Percentiles rank a stretch among this genome's conserved stretches.
Conservation (phyloP, 768 basidiomycete genomes). For the Leccinum incarnatum region DNA sequence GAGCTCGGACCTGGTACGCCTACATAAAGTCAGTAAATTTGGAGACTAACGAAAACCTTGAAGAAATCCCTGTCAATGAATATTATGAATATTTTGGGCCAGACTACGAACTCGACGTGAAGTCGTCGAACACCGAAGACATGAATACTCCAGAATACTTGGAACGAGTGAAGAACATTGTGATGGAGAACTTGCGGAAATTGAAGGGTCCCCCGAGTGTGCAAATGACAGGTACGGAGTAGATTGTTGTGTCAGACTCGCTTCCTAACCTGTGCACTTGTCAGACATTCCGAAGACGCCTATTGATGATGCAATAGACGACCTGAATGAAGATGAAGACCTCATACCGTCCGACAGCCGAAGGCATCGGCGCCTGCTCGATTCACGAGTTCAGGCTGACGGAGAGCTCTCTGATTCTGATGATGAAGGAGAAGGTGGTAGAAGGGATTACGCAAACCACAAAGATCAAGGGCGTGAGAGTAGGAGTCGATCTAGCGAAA, state of each 20-base stretch:
- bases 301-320: slow-evolving; percentile 82
- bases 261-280: background rate
- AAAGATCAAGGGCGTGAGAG: slow-evolving; percentile 48
- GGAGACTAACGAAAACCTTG: slow-evolving; percentile 3
- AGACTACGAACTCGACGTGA: slow-evolving; percentile 94
- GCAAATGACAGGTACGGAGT: slow-evolving; percentile 74
- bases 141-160: slow-evolving; percentile 91
- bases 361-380: slow-evolving; percentile 72
- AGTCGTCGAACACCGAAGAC: slow-evolving; percentile 92
- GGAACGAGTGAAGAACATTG: slow-evolving; percentile 87
- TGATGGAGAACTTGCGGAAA: slow-evolving; percentile 87
- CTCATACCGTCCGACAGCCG: slow-evolving; percentile 73
- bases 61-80: slow-evolving; percentile 98
- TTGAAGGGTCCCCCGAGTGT: slow-evolving; percentile 88
- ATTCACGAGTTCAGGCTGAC: slow-evolving; percentile 78
- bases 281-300: slow-evolving; percentile 82
- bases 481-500: slow-evolving; percentile 40
- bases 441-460: slow-evolving; percentile 65
- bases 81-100: slow-evolving; percentile 99
- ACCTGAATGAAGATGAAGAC: slow-evolving; percentile 81
- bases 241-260: background rate
- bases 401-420: slow-evolving; percentile 96
- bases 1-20: slow-evolving; percentile 76
- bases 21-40: background rate
- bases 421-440: slow-evolving; percentile 90